Percentiles rank a stretch among this genome's conserved stretches.
Conservation (phyloP, 1,284 basidiomycete species). For the Pisolithus thermaeus region DNA sequence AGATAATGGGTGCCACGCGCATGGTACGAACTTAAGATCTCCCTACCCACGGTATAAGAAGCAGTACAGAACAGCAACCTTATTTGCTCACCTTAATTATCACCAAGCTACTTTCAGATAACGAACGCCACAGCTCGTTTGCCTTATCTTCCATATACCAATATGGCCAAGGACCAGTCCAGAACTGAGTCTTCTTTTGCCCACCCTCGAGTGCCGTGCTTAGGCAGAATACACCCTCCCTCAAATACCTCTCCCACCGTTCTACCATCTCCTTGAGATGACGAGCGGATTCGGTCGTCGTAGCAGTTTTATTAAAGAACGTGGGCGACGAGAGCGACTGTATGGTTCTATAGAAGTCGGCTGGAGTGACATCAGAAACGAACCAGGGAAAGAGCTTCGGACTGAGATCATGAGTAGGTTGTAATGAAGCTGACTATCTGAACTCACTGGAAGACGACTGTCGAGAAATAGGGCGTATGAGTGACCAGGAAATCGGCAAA, state of each 20-base stretch:
- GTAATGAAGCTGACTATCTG: not conserved
- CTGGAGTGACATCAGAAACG: slow-evolving; percentile 84
- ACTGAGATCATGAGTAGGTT: slow-evolving; percentile 33
- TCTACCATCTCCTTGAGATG: slow-evolving; percentile 58
- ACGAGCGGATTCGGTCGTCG: slow-evolving; percentile 19
- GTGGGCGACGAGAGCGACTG: slow-evolving; percentile 51
- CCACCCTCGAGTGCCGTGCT: slow-evolving; percentile 47
- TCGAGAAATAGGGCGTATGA: slow-evolving; percentile 74
- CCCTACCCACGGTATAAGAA: slow-evolving; percentile 44
- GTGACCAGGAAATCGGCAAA: slow-evolving; percentile 93
- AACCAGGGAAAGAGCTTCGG: slow-evolving; percentile 93
- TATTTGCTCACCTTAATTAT: slow-evolving; percentile 73
- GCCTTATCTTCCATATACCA: slow-evolving; percentile 70
- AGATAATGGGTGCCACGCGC: not conserved
- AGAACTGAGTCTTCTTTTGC: slow-evolving; percentile 55
- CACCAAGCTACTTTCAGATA: slow-evolving; percentile 72
- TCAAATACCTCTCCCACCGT: slow-evolving; percentile 73
- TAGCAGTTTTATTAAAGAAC: slow-evolving; percentile 40
- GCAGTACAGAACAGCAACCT: not conserved
- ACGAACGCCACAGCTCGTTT: slow-evolving; percentile 49
- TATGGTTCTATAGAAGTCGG: slow-evolving; percentile 62
- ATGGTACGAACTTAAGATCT: slow-evolving; percentile 71
- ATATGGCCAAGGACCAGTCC: slow-evolving; percentile 82
- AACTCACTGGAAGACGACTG: slow-evolving; percentile 85
- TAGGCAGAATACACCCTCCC: slow-evolving; percentile 59